A percentile compares a stretch with the other conserved stretches of the same genome.
phyloP scores from a whole-genome alignment of 495 filamentous ascomycete genomes.

The Hypomontagnella monticulosa region DNA sequence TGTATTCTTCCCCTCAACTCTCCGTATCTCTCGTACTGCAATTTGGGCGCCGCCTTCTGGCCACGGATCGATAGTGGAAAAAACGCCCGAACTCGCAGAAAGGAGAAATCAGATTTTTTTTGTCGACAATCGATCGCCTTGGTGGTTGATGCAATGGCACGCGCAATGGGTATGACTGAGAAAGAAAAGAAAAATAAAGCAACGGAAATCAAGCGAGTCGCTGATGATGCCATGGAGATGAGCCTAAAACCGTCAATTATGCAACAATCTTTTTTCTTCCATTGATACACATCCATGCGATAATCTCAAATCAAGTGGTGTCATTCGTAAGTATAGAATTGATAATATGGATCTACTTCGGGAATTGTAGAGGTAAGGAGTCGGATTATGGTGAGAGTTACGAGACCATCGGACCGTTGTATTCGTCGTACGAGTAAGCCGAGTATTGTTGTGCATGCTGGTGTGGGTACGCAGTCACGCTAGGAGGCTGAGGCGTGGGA shows the following conservation, averaged over 20 bases:
- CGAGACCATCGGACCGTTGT: conserved; percentile 42
- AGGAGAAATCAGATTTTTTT: conserved; percentile 48
- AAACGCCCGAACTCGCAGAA: conserved; percentile 45
- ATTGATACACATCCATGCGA: conserved; percentile 46
- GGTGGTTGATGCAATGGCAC: conserved; percentile 40
- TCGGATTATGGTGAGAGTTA: conserved; percentile 10
- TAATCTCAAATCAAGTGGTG: conserved; percentile 22
- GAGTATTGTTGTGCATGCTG: conserved; percentile 41
- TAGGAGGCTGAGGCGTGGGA: conserved; percentile 56
- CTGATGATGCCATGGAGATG: conserved; percentile 52
- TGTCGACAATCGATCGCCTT: conserved; percentile 45
- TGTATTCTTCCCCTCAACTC: conserved; percentile 22
- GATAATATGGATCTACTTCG: conserved; percentile 27
- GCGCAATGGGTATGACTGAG: conserved; percentile 49
- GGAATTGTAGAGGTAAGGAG: conserved; percentile 14
- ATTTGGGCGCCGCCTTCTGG: conserved; percentile 35
- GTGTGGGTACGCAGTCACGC: conserved; percentile 31
- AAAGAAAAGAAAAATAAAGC: conserved; percentile 34
- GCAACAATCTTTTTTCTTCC: conserved; percentile 51
- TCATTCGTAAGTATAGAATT: conserved; percentile 26
- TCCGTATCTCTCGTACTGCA: conserved; percentile 26
- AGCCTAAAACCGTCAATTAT: conserved; percentile 50
- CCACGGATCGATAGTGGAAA: conserved; percentile 35
- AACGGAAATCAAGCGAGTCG: conserved; percentile 45
- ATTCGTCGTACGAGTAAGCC: conserved; percentile 40